Evolutionary conservation across 116 monocot species (phyloP).

Genomic region (Papilionanthe hybrid): DNA sequence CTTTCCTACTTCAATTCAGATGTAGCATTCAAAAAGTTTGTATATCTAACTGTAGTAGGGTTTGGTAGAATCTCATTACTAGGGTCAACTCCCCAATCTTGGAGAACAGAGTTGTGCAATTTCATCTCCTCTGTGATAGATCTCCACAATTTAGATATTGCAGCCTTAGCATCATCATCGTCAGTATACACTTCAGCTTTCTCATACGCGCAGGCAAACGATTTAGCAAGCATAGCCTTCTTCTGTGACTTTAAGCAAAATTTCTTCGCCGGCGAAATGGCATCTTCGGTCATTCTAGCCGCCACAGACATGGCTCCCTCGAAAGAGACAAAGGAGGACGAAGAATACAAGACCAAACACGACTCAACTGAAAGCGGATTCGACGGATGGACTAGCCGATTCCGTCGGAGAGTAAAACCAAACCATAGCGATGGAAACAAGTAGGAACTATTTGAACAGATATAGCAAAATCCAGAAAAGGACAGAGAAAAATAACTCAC

Average conservation of each 20-base stretch:
- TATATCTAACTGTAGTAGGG: too few species aligned
- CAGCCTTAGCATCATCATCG: conserved; percentile 67
- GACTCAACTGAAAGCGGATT: not conserved
- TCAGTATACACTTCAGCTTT: conserved; percentile 79
- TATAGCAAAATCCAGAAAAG: not conserved
- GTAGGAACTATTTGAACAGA: not conserved
- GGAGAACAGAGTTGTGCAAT: conserved; percentile 43
- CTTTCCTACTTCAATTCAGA: too few species aligned
- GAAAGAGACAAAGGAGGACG: not conserved
- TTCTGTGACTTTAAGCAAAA: conserved; percentile 51
- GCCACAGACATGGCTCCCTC: conserved; percentile 19
- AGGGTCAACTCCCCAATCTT: too few species aligned
- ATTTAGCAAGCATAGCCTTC: conserved; percentile 53
- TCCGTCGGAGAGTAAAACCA: not conserved
- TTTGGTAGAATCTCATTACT: too few species aligned
- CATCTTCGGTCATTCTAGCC: conserved; percentile 34
- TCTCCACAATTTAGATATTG: conserved; percentile 44
- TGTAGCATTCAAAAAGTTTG: too few species aligned
- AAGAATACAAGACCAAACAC: not conserved
- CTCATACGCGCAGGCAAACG: conserved; percentile 81
- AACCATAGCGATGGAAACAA: not conserved
- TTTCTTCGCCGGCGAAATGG: conserved; percentile 39
- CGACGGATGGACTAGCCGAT: not conserved
- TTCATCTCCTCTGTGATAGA: conserved; percentile 42
- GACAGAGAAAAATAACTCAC: not conserved